Evolutionary conservation across 2,329 filamentous ascomycete genomes (phyloP).

Genomic region (Neobulgaria alba): DNA sequence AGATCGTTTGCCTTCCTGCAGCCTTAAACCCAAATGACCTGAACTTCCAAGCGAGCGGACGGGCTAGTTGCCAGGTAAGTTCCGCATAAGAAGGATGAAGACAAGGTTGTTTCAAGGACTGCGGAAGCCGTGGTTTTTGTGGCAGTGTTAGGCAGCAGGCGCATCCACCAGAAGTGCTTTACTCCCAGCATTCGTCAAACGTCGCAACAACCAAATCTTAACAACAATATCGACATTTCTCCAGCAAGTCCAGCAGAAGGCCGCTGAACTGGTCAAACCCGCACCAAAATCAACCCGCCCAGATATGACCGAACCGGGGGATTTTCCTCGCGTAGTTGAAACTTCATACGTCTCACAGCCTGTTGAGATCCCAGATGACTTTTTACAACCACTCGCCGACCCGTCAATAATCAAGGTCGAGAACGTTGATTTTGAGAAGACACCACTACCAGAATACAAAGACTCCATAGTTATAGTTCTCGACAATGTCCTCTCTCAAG

Average conservation of each 20-base stretch:
- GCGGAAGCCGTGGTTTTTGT: neutral
- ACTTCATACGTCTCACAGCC: constrained; percentile 30
- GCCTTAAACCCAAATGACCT: too few species aligned
- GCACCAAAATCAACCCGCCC: neutral
- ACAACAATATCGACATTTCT: too few species aligned
- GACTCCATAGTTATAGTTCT: constrained; percentile 51
- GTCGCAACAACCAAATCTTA: neutral
- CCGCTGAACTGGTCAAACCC: neutral
- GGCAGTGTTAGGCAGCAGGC: neutral
- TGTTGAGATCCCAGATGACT: constrained; percentile 36
- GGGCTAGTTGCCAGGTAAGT: too few species aligned
- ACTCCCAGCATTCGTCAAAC: neutral
- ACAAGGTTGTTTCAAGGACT: too few species aligned
- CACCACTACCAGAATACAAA: constrained; percentile 43
- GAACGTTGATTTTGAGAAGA: constrained; percentile 45
- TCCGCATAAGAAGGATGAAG: too few species aligned
- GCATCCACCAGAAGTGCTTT: neutral
- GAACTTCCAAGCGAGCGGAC: too few species aligned
- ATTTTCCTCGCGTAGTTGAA: constrained; percentile 7
- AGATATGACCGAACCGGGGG: too few species aligned
- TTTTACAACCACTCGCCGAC: constrained; percentile 38
- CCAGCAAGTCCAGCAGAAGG: neutral
- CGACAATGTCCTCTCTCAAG: constrained; percentile 48
- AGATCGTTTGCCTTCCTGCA: too few species aligned
- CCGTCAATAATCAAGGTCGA: constrained; percentile 36